These are phyloP conservation scores for Prunus mume DNA, from an alignment of 306 rosid species.

Conservation along the genomic window DNA sequence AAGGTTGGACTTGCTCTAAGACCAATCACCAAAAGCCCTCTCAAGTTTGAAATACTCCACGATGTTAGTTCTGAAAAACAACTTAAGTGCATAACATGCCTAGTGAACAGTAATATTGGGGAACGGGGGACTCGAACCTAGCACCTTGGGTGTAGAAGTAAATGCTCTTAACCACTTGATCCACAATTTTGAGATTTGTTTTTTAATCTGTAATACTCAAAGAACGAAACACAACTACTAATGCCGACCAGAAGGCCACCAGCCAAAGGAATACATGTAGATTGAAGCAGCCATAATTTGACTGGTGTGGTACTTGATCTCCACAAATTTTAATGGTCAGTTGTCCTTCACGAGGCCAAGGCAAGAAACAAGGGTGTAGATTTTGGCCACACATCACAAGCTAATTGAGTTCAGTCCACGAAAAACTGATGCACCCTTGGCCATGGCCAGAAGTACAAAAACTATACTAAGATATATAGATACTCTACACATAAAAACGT, in stretches of 20 bases:
- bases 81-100: too few relatives aligned
- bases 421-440: not conserved
- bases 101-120: too few relatives aligned
- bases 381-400: not conserved
- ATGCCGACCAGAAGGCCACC: not conserved
- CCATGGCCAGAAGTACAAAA: not conserved
- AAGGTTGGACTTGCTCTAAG: too few relatives aligned
- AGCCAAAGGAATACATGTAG: not conserved
- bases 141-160: too few relatives aligned
- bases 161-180: too few relatives aligned
- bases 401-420: too few relatives aligned
- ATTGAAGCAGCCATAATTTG: not conserved
- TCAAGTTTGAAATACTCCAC: not conserved
- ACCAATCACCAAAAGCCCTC: not conserved
- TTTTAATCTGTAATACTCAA: too few relatives aligned
- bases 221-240: too few relatives aligned
- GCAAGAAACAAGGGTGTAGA: not conserved
- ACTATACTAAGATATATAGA: too few relatives aligned
- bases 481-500: not conserved
- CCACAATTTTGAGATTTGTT: too few relatives aligned
- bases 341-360: not conserved
- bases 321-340: not conserved
- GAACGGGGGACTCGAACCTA: too few relatives aligned
- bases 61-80: not conserved
- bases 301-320: not conserved